Evolutionary conservation across 1,284 basidiomycete species (phyloP), one percentile per base, ranked within the genome.

Genomic region (Leccinum pseudoinsigne): DNA sequence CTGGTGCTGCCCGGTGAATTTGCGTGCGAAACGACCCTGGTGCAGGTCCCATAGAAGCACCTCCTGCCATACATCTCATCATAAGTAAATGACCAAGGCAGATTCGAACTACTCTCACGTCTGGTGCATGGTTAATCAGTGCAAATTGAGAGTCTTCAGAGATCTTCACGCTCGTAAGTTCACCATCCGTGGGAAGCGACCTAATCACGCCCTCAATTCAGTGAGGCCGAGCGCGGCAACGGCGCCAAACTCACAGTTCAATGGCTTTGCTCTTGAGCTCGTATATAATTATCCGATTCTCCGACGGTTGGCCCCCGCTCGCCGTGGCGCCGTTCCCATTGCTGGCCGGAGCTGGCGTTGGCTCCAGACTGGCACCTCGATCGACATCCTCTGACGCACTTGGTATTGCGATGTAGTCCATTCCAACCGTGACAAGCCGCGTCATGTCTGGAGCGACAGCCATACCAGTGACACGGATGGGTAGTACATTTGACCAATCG

Each of bases 91-190:
- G 0, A 28, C 26, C 26, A 28, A 28, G 26, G 26, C 26, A 28
- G 0, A 61, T 58, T 60, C 45, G 23, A 61, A 60, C 67, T 65
- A 55, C 67, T 80, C 90, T 82, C 74, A 94, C 93, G 76, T 94
- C 87, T 11, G 93, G 92, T 47, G 92, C 84, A 72, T 93, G 91
- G 73, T 92, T 97, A 69, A 98, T 85, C 58, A 99, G 81, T 3
- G 92, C 93, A 71, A 88, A 94, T 66, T 87, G 88, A 14, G 94
- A 97, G 76, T 98, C 92, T 58, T 85, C 81, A 14, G 95, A 95
- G 59, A 97, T 84, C 75, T 90, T 90, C 69, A 98, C 88, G 28
- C 28, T 28, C 28, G 28, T 28, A 9, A 28, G 28, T 28, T 28
- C 28, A 28, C 28, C 28, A 28, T 28, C 28, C 28, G 0, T 28